Evolutionary conservation across 257 asterid genomes (phyloP).

Genomic region (Paulownia fortunei): DNA sequence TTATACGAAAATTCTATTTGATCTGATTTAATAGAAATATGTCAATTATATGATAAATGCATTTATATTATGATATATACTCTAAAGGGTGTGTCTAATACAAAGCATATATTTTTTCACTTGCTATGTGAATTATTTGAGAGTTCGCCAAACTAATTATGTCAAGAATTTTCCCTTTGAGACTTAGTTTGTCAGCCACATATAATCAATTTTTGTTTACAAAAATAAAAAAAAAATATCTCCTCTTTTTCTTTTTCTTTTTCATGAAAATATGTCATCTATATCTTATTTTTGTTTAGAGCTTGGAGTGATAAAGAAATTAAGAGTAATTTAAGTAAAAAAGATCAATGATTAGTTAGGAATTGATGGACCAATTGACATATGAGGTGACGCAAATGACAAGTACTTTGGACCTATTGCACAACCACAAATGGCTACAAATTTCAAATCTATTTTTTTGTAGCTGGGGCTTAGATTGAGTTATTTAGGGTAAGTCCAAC

Average conservation of each 20-base stretch:
- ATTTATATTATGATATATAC: too few species aligned
- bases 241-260: background rate
- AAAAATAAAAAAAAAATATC: background rate
- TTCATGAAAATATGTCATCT: background rate
- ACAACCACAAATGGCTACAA: background rate
- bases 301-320: background rate
- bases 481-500: background rate
- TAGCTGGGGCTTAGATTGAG: background rate
- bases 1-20: too few species aligned
- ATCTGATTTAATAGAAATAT: too few species aligned
- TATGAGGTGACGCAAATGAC: slow-evolving; percentile 22
- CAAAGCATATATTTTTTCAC: too few species aligned
- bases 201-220: background rate
- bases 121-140: too few species aligned
- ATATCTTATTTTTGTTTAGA: background rate
- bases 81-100: too few species aligned
- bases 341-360: slow-evolving; percentile 17
- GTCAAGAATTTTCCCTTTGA: too few species aligned
- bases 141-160: too few species aligned
- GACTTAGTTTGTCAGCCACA: background rate
- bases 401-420: slow-evolving; percentile 3
- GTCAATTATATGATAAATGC: too few species aligned
- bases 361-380: background rate
- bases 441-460: background rate
- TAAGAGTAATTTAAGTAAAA: background rate